Conservation (phyloP, 2,329 filamentous ascomycete species). For the Rhytidhysteron rufulum region DNA sequence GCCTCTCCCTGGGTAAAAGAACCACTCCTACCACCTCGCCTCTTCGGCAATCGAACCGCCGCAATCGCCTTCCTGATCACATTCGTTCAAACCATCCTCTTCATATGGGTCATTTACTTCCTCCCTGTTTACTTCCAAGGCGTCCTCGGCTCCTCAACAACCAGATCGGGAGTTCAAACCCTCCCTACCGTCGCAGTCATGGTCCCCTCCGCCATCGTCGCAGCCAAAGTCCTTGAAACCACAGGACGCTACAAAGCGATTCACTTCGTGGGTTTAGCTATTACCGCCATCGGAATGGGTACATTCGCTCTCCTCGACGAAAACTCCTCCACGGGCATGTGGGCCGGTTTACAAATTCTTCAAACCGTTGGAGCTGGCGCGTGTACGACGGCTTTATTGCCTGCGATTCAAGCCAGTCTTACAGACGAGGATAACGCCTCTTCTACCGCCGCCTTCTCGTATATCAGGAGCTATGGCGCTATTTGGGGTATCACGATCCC, state of each 20-base stretch:
- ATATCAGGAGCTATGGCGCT: background rate
- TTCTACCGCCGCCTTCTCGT: conserved; percentile 2
- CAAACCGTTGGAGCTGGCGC: background rate
- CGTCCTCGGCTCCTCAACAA: conserved; percentile 32
- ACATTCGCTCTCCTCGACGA: conserved; percentile 8
- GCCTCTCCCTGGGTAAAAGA: conserved; percentile 8
- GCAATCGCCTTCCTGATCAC: conserved; percentile 28
- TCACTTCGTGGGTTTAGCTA: conserved; percentile 4
- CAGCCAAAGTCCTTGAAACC: conserved; percentile 12
- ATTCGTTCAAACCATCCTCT: conserved; percentile 36
- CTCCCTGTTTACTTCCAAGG: conserved; percentile 47
- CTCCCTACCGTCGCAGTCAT: conserved; percentile 26
- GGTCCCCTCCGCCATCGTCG: conserved; percentile 7
- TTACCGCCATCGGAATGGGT: conserved; percentile 9
- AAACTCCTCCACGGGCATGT: background rate
- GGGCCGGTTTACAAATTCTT: conserved; percentile 1
- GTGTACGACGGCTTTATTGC: background rate
- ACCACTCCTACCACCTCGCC: conserved; percentile 32
- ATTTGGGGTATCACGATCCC: conserved; percentile 5
- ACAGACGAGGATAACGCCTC: background rate
- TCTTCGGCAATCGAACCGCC: conserved; percentile 41
- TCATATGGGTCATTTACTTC: conserved; percentile 39
- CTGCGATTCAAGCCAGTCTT: conserved; percentile 3
- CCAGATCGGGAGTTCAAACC: conserved; percentile 29
- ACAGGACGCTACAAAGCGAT: conserved; percentile 18